A percentile compares a stretch with the other conserved stretches of the same genome.
phyloP scores from a whole-genome alignment of 1,284 basidiomycete species.

The Wallemia ichthyophaga region DNA sequence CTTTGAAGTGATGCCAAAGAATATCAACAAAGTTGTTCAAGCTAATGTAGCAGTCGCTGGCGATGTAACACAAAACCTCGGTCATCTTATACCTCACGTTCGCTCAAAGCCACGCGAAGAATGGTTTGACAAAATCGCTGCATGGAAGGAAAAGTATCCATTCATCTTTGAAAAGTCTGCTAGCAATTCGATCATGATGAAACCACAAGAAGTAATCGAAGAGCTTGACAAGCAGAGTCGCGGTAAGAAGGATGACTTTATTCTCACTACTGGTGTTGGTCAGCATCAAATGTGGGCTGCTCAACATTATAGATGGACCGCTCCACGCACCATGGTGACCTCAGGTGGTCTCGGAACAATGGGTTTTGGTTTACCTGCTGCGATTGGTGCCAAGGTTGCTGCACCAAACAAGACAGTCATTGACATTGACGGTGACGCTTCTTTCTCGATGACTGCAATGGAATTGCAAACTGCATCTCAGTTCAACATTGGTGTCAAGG shows the following conservation, averaged over 20 bases:
- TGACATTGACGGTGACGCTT: constrained; percentile 90
- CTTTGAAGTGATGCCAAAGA: constrained; percentile 95
- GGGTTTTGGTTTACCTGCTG: constrained; percentile 84
- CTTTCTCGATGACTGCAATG: constrained; percentile 98
- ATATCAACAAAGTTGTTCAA: constrained; percentile 95
- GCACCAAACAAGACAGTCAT: constrained; percentile 76
- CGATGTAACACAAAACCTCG: constrained; percentile 62
- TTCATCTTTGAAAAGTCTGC: constrained; percentile 53
- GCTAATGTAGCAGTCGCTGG: constrained; percentile 79
- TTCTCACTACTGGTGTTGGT: constrained; percentile 80
- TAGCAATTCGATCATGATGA: constrained; percentile 40
- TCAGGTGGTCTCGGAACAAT: constrained; percentile 95
- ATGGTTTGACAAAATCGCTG: constrained; percentile 56
- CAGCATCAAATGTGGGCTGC: constrained; percentile 99
- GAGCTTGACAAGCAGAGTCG: constrained; percentile 51
- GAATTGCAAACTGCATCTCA: constrained; percentile 80
- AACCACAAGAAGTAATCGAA: constrained; percentile 89
- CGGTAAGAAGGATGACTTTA: constrained; percentile 52
- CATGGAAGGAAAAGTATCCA: constrained; percentile 67
- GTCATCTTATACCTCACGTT: constrained; percentile 51
- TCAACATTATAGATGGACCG: constrained; percentile 70
- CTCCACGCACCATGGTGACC: constrained; percentile 66
- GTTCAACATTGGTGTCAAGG: constrained; percentile 79
- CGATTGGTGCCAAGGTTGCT: constrained; percentile 88
- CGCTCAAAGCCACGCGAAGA: constrained; percentile 28